Evolutionary conservation across 2,329 filamentous ascomycete species (phyloP).

Genomic region (Cadophora gregata): DNA sequence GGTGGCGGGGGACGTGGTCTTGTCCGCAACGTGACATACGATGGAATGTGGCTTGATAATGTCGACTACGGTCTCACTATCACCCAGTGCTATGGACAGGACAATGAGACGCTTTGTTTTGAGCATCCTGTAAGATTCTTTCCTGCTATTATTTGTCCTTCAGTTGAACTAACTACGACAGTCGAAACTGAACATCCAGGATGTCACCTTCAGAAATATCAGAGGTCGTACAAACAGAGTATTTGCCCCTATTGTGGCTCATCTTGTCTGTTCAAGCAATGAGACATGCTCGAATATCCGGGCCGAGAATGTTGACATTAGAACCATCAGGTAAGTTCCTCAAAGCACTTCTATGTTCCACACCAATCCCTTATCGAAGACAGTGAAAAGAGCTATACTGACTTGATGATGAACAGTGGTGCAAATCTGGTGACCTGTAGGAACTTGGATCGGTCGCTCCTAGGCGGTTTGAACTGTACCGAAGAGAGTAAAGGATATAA

Average conservation of each 20-base stretch:
- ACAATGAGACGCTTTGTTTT: conserved; percentile 16
- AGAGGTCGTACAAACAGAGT: conserved; percentile 12
- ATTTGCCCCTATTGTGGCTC: conserved; percentile 41
- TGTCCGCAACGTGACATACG: conserved; percentile 19
- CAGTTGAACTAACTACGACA: neutral
- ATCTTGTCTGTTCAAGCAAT: conserved; percentile 41
- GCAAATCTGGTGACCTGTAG: conserved; percentile 12
- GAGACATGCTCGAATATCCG: conserved; percentile 24
- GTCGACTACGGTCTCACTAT: conserved; percentile 18
- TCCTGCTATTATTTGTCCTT: neutral
- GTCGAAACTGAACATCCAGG: conserved; percentile 18
- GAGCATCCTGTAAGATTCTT: conserved; percentile 13
- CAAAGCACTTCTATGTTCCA: neutral
- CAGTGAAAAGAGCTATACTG: neutral
- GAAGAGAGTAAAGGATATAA: conserved; percentile 14
- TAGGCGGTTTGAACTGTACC: conserved; percentile 13
- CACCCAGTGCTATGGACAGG: conserved; percentile 20
- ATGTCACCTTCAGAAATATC: conserved; percentile 17
- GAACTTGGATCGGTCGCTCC: neutral
- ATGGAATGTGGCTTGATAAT: conserved; percentile 16
- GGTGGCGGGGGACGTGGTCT: conserved; percentile 15
- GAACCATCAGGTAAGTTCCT: conserved; percentile 6
- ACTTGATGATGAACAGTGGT: neutral
- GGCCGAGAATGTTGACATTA: conserved; percentile 25
- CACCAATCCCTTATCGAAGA: too few relatives aligned